Base-by-base conservation (phyloP, 73 alveolate species). In the Paramecium pentaurelia region DNA sequence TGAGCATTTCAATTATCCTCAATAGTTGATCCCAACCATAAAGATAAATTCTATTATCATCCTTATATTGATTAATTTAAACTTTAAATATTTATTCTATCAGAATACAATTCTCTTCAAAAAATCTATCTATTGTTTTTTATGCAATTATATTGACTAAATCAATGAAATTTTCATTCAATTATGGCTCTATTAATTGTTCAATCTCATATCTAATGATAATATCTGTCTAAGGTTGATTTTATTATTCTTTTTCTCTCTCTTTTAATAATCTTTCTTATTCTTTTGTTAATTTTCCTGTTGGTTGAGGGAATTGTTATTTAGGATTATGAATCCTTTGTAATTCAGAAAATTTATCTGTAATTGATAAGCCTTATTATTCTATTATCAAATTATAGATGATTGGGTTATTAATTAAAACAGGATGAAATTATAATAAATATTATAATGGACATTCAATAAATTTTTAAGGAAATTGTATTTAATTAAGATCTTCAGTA, bases 391-490 rank as follows among this genome's bases (percentile, higher is more conserved):
- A n/a, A 20, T 80, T 25, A 25, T 32, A 80, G 10, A 80, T 3
- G 2, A 80, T 42, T 3, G 91, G 91, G 38, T 80, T 80, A 80
- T 80, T 80, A 7, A 80, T 80, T 40, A 80, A 44, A 3, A 27
- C 47, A 44, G 91, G 77, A 32, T 80, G 58, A 27, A 0, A 16
- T 25, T 32, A 22, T 80, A 80, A 6, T 22, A 80, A 27, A 27
- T 25, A 44, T 20, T 80, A 25, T 18, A 80, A 49, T 45, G 91
- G 91, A 16, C 75, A 22, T 80, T 80, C 91, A 12, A 80, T 42
- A 25, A 20, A 80, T 27, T 47, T 80, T 27, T n/a, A 44, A 25
- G 91, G 91, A 4, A 42, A 45, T 45, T 20, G 20, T 80, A 80
- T 80, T 45, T 80, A 34, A 3, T 2, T 47, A 0, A 32, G 30